Percentiles rank a stretch among this genome's conserved stretches.
These are phyloP conservation scores for Calocybe gambosa DNA, from an alignment of 1,284 basidiomycete genomes.

Conservation along the genomic window DNA sequence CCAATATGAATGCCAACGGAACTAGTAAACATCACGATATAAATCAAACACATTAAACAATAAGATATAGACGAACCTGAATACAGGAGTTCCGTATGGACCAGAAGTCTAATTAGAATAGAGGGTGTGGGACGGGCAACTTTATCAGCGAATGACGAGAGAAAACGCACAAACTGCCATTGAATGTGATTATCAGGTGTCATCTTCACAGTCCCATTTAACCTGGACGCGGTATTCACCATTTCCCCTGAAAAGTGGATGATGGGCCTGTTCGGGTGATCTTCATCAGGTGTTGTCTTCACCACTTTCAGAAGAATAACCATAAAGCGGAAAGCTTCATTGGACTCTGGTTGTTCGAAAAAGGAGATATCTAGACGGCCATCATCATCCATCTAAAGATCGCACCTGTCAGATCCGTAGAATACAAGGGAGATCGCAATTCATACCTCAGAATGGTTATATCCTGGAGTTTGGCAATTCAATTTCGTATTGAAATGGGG, in stretches of 20 bases:
- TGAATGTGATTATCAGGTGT: slow-evolving; percentile 50
- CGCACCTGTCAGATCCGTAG: not conserved
- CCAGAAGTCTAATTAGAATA: slow-evolving; percentile 46
- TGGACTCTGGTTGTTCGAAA: slow-evolving; percentile 43
- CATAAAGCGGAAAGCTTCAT: slow-evolving; percentile 46
- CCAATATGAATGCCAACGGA: slow-evolving; percentile 64
- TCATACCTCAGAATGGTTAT: slow-evolving; percentile 24
- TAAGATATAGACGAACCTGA: slow-evolving; percentile 44
- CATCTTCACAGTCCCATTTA: slow-evolving; percentile 52
- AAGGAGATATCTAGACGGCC: slow-evolving; percentile 36
- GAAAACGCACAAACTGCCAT: slow-evolving; percentile 59
- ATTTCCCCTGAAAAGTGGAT: slow-evolving; percentile 51
- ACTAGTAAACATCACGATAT: slow-evolving; percentile 29
- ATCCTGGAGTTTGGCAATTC: slow-evolving; percentile 38
- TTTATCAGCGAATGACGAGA: slow-evolving; percentile 5
- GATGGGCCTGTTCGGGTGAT: slow-evolving; percentile 44
- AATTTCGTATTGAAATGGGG: slow-evolving; percentile 3
- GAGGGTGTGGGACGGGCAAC: slow-evolving; percentile 7
- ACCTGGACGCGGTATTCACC: slow-evolving; percentile 32
- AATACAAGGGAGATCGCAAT: not conserved
- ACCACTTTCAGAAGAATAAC: slow-evolving; percentile 41
- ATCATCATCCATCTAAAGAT: slow-evolving; percentile 10
- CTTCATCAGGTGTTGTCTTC: slow-evolving; percentile 34
- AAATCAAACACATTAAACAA: not conserved
- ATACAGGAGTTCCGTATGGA: slow-evolving; percentile 49